Evolutionary conservation across 2,329 filamentous ascomycete genomes (phyloP), one percentile per base, ranked within the genome.

Genomic region (Mycosphaerella sp.): DNA sequence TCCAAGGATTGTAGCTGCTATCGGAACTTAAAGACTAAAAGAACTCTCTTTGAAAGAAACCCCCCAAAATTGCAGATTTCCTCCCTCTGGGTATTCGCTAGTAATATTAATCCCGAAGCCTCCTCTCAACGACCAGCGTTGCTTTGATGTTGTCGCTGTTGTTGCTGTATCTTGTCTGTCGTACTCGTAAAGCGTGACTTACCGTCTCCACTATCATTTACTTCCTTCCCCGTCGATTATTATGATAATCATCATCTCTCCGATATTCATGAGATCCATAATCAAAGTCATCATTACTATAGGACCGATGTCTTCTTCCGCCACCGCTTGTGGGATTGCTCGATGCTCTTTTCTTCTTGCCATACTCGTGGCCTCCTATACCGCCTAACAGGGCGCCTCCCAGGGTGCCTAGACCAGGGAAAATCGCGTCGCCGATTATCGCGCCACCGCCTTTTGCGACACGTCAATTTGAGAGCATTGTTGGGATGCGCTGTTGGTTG

Each of bases 361-460:
- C 70, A 56, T 72, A 70, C 60, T 74, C 72, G 51, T 72, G 67
- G 0, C 72, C 73, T 0, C 72, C 72, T 14, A 73, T 66, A 3
- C 73, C 73, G 11, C 73, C 73, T 1, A 76, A 54, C 9, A 75
- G 60, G 17, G 74, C 62, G 0, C 73, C 67, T 6, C 67, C 67
- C 6, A 69, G 29, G 11, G 67, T 74, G 3, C 73, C 73, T 23
- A 51, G 31, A 23, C 48, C 48, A 5, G 48, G 74, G 42, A 76
- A 74, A 8, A 76, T 72, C 11, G 64, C 65, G 56, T 76, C 74
- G 2, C 74, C 74, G 1, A 76, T 66, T 1, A 76, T 54, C 4
- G 71, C 73, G 10, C 74, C 74, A 2, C 69, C 73, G 8, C 73
- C 26, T 29, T 29, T 6, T 29, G 6, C 1, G 5, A 7, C 6